Evolutionary conservation across 208 protist species (phyloP).

Genomic region (Leptomonas pyrrhocoris): DNA sequence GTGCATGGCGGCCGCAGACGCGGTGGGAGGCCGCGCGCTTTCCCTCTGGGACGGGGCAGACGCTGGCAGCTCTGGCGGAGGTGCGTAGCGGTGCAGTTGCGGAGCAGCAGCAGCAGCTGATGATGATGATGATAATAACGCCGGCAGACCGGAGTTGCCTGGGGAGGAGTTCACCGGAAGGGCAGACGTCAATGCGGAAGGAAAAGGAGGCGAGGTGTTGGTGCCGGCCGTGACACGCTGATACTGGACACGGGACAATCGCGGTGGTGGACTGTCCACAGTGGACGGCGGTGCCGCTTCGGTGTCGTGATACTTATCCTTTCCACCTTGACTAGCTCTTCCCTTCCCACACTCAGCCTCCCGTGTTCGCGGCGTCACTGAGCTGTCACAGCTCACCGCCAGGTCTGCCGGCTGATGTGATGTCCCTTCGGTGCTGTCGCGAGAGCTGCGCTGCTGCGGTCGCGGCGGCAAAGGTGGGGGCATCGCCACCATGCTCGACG

Average conservation of each 20-base stretch:
- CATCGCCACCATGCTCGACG: background rate
- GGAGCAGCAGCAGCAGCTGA: background rate
- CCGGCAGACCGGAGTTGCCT: too few species aligned
- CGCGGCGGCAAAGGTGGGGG: conserved; percentile 6
- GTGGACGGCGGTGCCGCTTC: background rate
- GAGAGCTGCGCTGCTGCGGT: background rate
- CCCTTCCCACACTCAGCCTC: background rate
- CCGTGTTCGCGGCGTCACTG: background rate
- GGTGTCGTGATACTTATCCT: background rate
- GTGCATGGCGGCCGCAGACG: conserved; percentile 7
- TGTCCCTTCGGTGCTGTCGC: too few species aligned
- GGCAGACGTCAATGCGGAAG: too few species aligned
- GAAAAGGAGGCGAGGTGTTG: background rate
- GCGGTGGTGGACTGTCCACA: background rate
- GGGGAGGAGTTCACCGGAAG: too few species aligned
- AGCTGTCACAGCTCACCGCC: background rate
- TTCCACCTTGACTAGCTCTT: background rate
- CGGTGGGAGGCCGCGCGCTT: too few species aligned
- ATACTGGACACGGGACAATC: background rate
- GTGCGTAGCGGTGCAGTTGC: conserved; percentile 5
- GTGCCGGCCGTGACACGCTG: too few species aligned
- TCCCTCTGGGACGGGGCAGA: background rate
- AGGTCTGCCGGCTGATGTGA: background rate
- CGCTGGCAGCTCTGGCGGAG: background rate
- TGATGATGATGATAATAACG: background rate